Conservation (phyloP, 2,329 filamentous ascomycete genomes). For the Xylaria multiplex region DNA sequence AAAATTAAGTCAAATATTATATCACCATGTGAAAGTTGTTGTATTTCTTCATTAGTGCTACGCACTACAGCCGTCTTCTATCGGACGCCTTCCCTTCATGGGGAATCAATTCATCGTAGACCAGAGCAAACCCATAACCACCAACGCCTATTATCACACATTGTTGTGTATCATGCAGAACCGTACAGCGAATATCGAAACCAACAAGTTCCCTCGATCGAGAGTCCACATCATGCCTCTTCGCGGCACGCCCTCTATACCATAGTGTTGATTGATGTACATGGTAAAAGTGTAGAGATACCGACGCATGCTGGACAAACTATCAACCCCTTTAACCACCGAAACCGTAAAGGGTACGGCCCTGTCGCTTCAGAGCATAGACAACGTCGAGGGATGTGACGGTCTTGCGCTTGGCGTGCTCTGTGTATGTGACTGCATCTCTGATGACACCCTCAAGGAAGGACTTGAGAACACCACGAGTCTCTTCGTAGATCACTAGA, state of each 20-base stretch:
- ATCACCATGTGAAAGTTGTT: constrained; percentile 39
- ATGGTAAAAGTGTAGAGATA: constrained; percentile 24
- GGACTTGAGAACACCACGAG: constrained; percentile 83
- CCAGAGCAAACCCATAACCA: constrained; percentile 44
- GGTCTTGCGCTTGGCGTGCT: constrained; percentile 83
- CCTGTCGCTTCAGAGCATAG: constrained; percentile 72
- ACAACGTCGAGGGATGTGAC: constrained; percentile 73
- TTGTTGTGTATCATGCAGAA: constrained; percentile 48
- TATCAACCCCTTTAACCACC: constrained; percentile 62
- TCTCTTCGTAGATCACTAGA: constrained; percentile 83
- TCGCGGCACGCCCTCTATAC: constrained; percentile 9
- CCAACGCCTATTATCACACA: constrained; percentile 48
- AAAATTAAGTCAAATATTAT: constrained; percentile 18
- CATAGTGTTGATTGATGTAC: constrained; percentile 16
- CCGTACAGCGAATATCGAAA: constrained; percentile 38
- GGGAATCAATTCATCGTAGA: constrained; percentile 44
- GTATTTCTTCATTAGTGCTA: constrained; percentile 44
- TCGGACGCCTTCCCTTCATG: constrained; percentile 38
- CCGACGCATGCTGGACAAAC: constrained; percentile 13
- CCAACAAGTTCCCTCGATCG: constrained; percentile 10
- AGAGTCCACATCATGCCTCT: constrained; percentile 23
- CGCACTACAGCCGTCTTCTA: constrained; percentile 39
- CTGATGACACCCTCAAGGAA: constrained; percentile 85
- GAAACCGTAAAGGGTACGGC: constrained; percentile 74
- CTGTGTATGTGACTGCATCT: constrained; percentile 82